A percentile compares a stretch with the other conserved stretches of the same genome.
Evolutionary conservation across 176 grass and related monocot genomes (phyloP).

Genomic region (Oropetium thomaeum): DNA sequence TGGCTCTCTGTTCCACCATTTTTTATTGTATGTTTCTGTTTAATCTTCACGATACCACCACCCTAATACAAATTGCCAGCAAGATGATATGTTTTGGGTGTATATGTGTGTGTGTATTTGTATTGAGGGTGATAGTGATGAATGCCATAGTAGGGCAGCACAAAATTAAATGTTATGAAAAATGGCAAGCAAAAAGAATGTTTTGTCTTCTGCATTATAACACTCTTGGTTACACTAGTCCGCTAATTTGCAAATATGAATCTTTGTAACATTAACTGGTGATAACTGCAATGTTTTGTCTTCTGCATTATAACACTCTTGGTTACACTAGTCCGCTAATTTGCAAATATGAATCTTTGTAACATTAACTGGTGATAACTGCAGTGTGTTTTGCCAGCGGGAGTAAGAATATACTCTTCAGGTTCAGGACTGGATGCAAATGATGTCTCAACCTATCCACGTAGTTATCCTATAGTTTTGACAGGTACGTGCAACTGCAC

Average conservation of each 20-base stretch:
- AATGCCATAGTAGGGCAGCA: background rate
- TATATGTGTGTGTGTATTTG: too few relatives aligned
- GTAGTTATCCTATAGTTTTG: conserved; percentile 97
- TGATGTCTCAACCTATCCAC: conserved; percentile 73
- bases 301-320: too few relatives aligned
- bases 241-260: conserved; percentile 18
- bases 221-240: conserved; percentile 1
- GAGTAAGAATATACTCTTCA: conserved; percentile 92
- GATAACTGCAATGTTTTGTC: conserved; percentile 84
- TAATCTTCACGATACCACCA: background rate
- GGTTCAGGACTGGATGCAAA: conserved; percentile 67
- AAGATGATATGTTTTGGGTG: background rate
- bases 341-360: conserved; percentile 27
- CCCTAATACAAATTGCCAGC: background rate
- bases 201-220: background rate
- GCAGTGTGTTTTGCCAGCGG: conserved; percentile 99
- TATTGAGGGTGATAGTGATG: too few relatives aligned
- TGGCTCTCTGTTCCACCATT: background rate
- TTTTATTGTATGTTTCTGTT: background rate
- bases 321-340: background rate
- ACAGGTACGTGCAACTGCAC: conserved; percentile 55
- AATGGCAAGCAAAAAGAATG: background rate
- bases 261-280: conserved; percentile 23
- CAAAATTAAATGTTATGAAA: background rate
- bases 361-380: conserved; percentile 37